These are phyloP conservation scores for Neoconidiobolus thromboides DNA, from an alignment of 371 early-diverging fungal genomes.

Conservation along the genomic window DNA sequence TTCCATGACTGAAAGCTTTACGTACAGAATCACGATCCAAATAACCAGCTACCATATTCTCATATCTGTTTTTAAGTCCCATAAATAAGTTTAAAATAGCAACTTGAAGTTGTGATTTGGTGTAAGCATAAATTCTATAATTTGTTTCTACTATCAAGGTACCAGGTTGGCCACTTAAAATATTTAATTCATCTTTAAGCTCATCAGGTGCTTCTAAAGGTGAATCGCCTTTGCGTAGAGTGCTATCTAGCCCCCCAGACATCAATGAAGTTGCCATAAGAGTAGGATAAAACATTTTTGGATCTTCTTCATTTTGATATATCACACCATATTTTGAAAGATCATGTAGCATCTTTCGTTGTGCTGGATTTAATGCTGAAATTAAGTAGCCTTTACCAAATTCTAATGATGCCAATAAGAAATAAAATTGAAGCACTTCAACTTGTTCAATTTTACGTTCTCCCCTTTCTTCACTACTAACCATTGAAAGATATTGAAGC, in stretches of 20 bases:
- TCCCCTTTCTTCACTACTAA: conserved; percentile 18
- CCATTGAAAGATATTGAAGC: conserved; percentile 78
- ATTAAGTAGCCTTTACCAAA: conserved; percentile 76
- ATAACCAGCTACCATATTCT: conserved; percentile 86
- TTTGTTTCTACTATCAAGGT: conserved; percentile 82
- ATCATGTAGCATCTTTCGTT: conserved; percentile 69
- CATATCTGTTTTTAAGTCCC: conserved; percentile 61
- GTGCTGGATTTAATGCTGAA: conserved; percentile 62
- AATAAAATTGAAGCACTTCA: conserved; percentile 76
- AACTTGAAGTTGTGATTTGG: conserved; percentile 90
- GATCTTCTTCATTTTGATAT: conserved; percentile 64
- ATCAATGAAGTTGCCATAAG: conserved; percentile 78
- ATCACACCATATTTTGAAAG: conserved; percentile 75
- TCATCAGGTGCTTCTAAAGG: background rate
- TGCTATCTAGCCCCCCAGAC: conserved; percentile 24
- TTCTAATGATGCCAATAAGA: conserved; percentile 77
- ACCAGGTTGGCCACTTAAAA: conserved; percentile 30
- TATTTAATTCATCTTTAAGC: conserved; percentile 16
- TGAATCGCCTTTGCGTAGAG: too few relatives aligned
- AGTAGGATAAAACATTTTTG: conserved; percentile 76
- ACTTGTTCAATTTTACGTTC: conserved; percentile 74
- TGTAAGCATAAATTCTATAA: conserved; percentile 89
- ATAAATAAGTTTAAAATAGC: conserved; percentile 91
- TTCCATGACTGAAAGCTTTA: conserved; percentile 78
- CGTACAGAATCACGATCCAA: conserved; percentile 86